Conservation (phyloP, 2,329 filamentous ascomycete genomes). For the Beauveria australis region DNA sequence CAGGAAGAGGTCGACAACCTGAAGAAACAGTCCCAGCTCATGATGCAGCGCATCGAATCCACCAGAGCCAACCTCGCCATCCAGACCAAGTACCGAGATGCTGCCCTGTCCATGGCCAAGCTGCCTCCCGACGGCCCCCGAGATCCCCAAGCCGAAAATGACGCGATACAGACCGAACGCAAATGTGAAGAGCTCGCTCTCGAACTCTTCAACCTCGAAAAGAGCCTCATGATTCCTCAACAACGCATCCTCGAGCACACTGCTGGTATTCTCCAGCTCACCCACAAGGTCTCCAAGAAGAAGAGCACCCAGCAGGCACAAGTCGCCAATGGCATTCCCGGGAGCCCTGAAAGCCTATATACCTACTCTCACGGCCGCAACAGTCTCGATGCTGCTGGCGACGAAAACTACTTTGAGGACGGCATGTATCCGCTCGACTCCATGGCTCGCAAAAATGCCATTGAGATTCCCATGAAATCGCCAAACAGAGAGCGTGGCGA, state of each 20-base stretch:
- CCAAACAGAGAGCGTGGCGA: conserved; percentile 37
- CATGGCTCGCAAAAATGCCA: conserved; percentile 31
- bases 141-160: conserved; percentile 60
- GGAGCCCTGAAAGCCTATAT: conserved; percentile 70
- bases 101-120: conserved; percentile 75
- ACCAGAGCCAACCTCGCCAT: conserved; percentile 76
- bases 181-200: conserved; percentile 80
- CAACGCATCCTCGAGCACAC: conserved; percentile 78
- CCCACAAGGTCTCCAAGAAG: conserved; percentile 68
- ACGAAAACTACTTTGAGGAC: conserved; percentile 66
- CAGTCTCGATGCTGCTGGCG: conserved; percentile 45
- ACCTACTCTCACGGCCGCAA: conserved; percentile 56
- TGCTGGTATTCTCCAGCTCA: conserved; percentile 83
- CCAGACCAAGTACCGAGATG: conserved; percentile 91
- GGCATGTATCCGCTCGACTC: conserved; percentile 62
- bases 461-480: conserved; percentile 53
- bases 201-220: conserved; percentile 74
- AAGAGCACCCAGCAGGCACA: conserved; percentile 34
- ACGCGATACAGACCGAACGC: conserved; percentile 63
- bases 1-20: conserved; percentile 86
- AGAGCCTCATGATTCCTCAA: conserved; percentile 65
- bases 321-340: conserved; percentile 52
- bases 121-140: conserved; percentile 58
- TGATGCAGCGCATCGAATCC: conserved; percentile 72
- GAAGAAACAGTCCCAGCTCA: conserved; percentile 73